Base-by-base conservation (phyloP, 345 rosid species). In the Erysimum cheiranthoides region DNA sequence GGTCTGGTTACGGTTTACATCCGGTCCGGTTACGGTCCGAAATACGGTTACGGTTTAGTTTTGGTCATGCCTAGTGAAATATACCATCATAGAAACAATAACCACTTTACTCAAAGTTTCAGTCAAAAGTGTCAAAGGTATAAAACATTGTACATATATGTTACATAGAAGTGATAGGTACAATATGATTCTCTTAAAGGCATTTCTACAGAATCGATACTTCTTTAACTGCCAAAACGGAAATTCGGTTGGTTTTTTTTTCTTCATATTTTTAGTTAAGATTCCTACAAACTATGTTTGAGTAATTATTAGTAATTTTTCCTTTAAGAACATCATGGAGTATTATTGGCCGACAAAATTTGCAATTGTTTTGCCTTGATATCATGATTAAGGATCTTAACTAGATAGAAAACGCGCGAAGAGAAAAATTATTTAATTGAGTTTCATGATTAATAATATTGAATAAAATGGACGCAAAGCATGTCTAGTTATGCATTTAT, bases 301-400 rank as follows among this genome's bases (percentile, higher is more conserved):
- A 51, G 9, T 30, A 73, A 31, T 52, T 49, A 61, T 61, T 1
- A 8, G 21, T 9, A 16, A n/a, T 52, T 28, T 28, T 39, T 73
- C 5, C 42, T 63, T 64, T 64, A 42, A 65, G 53, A 31, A 6
- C 57, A 73, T 73, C 57, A 73, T 64, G 36, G 6, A 12, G 4
- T 32, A 73, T 50, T 61, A 65, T 73, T 73, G 71, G 77, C 77
- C 77, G 70, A 73, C 77, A 73, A 73, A 73, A 53, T 52, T 63
- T 73, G 76, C 76, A 38, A 63, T 39, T 60, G 60, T 68, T 61
- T 60, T 59, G 36, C 66, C 45, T 43, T 63, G 32, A 38, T 62
- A 52, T 50, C 62, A 53, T 73, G 52, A 50, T 61, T 40, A 51
- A 52, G 54, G 76, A 11, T 4, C 32, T 62, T 73, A 52, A 52